Percentiles rank a stretch among this genome's conserved stretches.
These are phyloP conservation scores for Calycina herbarum DNA, from an alignment of 2,329 filamentous ascomycete genomes.

Conservation along the genomic window DNA sequence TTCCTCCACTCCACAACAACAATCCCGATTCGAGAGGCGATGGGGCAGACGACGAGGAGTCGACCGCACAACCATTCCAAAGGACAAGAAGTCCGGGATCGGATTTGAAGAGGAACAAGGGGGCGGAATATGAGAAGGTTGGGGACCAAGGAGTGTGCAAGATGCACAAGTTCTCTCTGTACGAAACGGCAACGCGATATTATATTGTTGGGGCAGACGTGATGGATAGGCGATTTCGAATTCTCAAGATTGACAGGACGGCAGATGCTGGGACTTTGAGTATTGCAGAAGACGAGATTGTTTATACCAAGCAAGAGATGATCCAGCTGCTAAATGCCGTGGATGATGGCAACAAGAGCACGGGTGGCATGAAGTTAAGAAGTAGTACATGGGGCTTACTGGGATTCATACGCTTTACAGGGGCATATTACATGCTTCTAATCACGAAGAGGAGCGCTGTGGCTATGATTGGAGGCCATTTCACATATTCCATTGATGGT, in stretches of 20 bases:
- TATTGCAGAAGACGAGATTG: conserved; percentile 90
- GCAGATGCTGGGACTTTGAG: conserved; percentile 75
- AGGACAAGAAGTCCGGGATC: conserved; percentile 50
- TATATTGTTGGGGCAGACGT: conserved; percentile 94
- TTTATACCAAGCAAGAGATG: conserved; percentile 92
- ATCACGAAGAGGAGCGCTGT: conserved; percentile 96
- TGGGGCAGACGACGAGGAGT: conserved; percentile 59
- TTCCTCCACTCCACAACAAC: conserved; percentile 32
- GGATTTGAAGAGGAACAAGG: conserved; percentile 35
- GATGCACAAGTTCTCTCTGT: conserved; percentile 98
- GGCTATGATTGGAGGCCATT: conserved; percentile 93
- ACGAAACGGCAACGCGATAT: conserved; percentile 90
- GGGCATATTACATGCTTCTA: conserved; percentile 93
- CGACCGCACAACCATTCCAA: conserved; percentile 56
- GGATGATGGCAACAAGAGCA: conserved; percentile 89
- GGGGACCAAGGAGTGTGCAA: conserved; percentile 49
- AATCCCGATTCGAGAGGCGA: conserved; percentile 29
- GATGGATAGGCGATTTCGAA: conserved; percentile 82
- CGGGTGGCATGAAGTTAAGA: conserved; percentile 84
- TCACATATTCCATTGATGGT: conserved; percentile 91
- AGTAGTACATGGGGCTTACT: conserved; percentile 92
- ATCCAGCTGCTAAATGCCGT: conserved; percentile 90
- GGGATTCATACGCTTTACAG: conserved; percentile 94
- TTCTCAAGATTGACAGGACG: conserved; percentile 92
- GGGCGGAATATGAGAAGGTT: conserved; percentile 36